These are phyloP conservation scores for Silene uniflora DNA, from an alignment of 148 eudicot genomes.

Conservation along the genomic window DNA sequence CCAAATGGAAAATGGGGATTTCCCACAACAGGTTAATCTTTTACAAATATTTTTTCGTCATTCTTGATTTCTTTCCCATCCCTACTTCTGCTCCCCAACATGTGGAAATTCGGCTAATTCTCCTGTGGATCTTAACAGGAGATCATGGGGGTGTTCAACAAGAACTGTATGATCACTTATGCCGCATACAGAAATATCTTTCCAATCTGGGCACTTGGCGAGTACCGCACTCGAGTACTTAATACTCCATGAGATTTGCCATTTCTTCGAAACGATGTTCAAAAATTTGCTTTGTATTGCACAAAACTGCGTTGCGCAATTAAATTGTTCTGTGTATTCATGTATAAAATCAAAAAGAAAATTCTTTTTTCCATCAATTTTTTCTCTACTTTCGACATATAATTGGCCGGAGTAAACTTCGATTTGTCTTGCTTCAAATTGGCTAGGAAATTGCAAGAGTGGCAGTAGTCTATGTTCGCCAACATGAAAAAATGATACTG, in stretches of 20 bases:
- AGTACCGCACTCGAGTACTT: slow-evolving; percentile 64
- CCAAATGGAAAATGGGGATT: slow-evolving; percentile 86
- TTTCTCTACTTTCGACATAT: neutral
- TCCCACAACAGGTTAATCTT: slow-evolving; percentile 71
- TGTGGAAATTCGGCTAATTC: slow-evolving; percentile 2
- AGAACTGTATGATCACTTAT: slow-evolving; percentile 82
- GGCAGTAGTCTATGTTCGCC: neutral
- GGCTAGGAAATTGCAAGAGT: neutral
- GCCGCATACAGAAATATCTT: slow-evolving; percentile 79
- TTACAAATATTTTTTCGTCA: neutral
- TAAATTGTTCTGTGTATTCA: neutral
- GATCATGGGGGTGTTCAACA: slow-evolving; percentile 93
- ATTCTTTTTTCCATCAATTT: neutral
- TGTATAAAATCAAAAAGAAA: neutral
- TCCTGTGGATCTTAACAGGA: slow-evolving; percentile 42
- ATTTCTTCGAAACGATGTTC: neutral
- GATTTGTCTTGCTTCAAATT: neutral
- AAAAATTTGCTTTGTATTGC: neutral
- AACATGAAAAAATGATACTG: no score
- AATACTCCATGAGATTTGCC: neutral
- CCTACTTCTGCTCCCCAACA: neutral
- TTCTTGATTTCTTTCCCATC: neutral
- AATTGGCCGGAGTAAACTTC: neutral
- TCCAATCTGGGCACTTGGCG: slow-evolving; percentile 93
- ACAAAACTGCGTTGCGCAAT: neutral